Conservation (phyloP, 257 asterid species). For the Nicotiana undulata region DNA sequence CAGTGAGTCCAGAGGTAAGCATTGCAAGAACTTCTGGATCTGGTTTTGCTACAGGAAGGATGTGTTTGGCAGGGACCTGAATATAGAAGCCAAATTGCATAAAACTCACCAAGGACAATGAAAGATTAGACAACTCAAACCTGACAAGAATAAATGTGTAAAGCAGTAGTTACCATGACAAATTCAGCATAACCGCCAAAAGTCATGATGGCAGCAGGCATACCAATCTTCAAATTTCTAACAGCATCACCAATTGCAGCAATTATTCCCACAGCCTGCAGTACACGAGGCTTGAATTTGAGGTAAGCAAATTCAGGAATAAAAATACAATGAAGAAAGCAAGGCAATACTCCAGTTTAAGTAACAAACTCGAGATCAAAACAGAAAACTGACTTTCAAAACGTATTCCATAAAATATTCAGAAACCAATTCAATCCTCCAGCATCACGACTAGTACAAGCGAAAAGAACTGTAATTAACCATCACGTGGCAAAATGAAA, state of each 20-base stretch:
- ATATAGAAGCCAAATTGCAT: slow-evolving; percentile 9
- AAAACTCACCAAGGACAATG: background rate
- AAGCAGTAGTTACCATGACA: slow-evolving; percentile 38
- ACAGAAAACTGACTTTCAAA: background rate
- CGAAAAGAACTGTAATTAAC: background rate
- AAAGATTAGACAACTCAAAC: background rate
- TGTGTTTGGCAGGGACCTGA: slow-evolving; percentile 72
- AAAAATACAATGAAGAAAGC: background rate
- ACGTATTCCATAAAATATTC: background rate
- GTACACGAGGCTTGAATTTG: slow-evolving; percentile 3
- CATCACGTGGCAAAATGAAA: background rate
- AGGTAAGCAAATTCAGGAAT: background rate
- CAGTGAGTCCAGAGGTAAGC: slow-evolving; percentile 98
- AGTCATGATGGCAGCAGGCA: slow-evolving; percentile 93
- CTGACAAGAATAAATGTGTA: background rate
- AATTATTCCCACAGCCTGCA: slow-evolving; percentile 91
- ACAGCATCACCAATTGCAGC: slow-evolving; percentile 92
- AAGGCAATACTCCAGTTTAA: background rate
- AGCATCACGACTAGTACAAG: background rate
- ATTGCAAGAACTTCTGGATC: slow-evolving; percentile 95
- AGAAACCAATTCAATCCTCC: background rate
- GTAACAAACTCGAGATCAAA: background rate
- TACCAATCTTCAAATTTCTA: slow-evolving; percentile 69
- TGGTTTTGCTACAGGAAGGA: slow-evolving; percentile 92
- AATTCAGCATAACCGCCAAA: slow-evolving; percentile 89